phyloP scores from a whole-genome alignment of 805 yeast species.

The Peterozyma xylosa region DNA sequence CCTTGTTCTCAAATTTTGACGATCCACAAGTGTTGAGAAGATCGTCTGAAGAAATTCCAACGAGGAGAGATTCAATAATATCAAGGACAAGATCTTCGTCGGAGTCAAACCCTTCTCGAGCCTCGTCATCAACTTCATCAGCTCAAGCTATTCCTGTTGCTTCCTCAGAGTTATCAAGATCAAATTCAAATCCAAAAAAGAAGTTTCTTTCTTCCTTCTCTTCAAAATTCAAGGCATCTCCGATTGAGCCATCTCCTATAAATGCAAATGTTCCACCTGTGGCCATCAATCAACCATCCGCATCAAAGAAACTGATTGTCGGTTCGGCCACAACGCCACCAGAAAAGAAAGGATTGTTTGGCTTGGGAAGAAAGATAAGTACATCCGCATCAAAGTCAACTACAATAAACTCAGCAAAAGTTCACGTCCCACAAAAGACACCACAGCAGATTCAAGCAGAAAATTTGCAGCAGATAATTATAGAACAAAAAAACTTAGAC shows the following conservation, averaged over 20 bases:
- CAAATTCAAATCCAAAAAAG: slow-evolving; percentile 11
- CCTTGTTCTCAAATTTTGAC: background rate
- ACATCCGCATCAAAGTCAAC: slow-evolving; percentile 4
- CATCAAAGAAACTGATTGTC: slow-evolving; percentile 4
- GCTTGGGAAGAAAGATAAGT: slow-evolving; percentile 11
- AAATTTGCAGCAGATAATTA: background rate
- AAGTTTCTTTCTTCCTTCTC: slow-evolving; percentile 25
- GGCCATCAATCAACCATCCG: slow-evolving; percentile 8
- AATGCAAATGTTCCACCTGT: background rate
- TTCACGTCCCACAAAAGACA: slow-evolving; percentile 6
- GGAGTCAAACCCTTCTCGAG: background rate
- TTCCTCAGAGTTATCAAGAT: background rate
- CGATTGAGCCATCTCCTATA: background rate
- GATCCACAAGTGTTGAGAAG: slow-evolving; percentile 2
- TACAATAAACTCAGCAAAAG: background rate
- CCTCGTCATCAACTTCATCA: slow-evolving; percentile 1
- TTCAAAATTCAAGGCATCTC: slow-evolving; percentile 20
- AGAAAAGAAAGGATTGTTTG: slow-evolving; percentile 13
- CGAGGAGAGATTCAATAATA: background rate
- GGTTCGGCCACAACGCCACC: slow-evolving; percentile 7
- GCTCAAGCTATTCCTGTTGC: background rate
- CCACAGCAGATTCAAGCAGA: background rate
- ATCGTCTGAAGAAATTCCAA: slow-evolving; percentile 2
- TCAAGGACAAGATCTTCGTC: background rate
- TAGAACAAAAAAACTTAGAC: slow-evolving; percentile 10